Conservation (phyloP, 73 alveolate genomes). For the Symbiodinium natans region DNA sequence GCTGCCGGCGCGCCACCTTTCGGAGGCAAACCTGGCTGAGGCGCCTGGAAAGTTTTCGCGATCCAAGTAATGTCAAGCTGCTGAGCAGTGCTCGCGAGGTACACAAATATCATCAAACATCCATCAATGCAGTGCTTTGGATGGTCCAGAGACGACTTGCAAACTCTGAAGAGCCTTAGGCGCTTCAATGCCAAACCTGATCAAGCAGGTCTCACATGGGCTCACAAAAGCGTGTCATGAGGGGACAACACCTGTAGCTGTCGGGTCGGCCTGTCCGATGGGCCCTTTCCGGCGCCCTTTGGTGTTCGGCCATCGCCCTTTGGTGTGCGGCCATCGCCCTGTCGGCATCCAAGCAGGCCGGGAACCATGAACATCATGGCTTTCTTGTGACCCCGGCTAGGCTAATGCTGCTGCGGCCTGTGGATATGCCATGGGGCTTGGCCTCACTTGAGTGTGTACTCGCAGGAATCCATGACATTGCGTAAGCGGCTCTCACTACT, state of each 20-base stretch:
- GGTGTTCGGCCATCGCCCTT: neutral
- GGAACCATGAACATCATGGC: too few relatives aligned
- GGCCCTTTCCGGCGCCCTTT: slow-evolving; percentile 21
- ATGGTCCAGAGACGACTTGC: too few relatives aligned
- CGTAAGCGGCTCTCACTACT: too few relatives aligned
- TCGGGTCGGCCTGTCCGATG: neutral
- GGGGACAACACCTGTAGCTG: neutral
- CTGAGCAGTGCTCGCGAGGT: neutral
- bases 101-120: too few relatives aligned
- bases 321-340: too few relatives aligned
- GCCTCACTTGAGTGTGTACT: too few relatives aligned
- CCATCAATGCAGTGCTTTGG: too few relatives aligned
- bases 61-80: neutral
- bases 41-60: neutral
- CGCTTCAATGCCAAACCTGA: neutral
- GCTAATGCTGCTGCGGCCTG: too few relatives aligned
- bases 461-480: too few relatives aligned
- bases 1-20: neutral
- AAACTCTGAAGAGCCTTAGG: neutral
- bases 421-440: neutral
- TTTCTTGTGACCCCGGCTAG: too few relatives aligned
- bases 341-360: too few relatives aligned
- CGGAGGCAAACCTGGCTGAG: neutral
- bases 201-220: neutral
- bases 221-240: neutral